Percentiles rank a stretch among this genome's conserved stretches.
phyloP scores from a whole-genome alignment of 2,329 filamentous ascomycete species.

The Verticillium nubilum region DNA sequence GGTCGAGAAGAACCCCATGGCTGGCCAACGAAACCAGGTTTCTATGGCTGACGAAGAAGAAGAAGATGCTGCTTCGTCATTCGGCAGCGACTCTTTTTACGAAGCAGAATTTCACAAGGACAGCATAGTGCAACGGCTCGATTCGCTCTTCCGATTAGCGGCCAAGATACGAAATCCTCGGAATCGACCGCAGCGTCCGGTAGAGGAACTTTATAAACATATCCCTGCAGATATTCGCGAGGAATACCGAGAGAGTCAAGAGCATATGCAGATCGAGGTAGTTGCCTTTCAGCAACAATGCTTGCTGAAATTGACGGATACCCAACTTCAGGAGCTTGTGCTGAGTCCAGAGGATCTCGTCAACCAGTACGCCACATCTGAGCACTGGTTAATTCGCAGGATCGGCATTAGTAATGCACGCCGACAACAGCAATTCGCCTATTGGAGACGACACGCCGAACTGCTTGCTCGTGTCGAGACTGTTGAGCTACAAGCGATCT shows the following conservation, averaged over 20 bases:
- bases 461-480: not conserved
- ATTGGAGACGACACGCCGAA: constrained; percentile 11
- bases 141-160: constrained; percentile 7
- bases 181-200: constrained; percentile 8
- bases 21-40: not conserved
- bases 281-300: constrained; percentile 5
- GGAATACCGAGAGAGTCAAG: constrained; percentile 1
- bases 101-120: constrained; percentile 3
- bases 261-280: constrained; percentile 3
- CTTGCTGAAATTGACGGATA: not conserved
- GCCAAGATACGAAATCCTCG: constrained; percentile 9
- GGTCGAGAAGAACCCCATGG: not conserved
- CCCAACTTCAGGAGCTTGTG: not conserved
- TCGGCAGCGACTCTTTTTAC: not conserved
- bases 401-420: constrained; percentile 5
- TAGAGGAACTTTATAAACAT: constrained; percentile 7
- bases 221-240: not conserved
- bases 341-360: not conserved
- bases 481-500: not conserved
- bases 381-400: constrained; percentile 10
- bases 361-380: not conserved
- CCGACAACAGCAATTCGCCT: constrained; percentile 10
- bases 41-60: not conserved
- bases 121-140: constrained; percentile 1
- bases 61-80: not conserved